These are phyloP conservation scores for Ceratocystis alfenasii DNA, from an alignment of 2,329 filamentous ascomycete species.

Conservation along the genomic window DNA sequence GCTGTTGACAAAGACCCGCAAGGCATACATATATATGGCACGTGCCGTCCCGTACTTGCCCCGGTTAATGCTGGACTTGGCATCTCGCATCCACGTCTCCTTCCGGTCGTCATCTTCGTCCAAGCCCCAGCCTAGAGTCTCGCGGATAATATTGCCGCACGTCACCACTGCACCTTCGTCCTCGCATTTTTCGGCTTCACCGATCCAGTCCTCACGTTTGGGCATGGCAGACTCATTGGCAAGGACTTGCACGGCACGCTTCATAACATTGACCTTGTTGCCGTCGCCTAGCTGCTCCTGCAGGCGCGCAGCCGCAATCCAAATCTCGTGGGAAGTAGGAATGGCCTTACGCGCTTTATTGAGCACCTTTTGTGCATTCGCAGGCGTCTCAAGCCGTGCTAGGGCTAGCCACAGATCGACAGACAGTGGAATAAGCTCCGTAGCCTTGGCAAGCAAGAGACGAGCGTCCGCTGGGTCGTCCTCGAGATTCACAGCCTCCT, in stretches of 20 bases:
- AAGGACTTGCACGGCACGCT: conserved; percentile 77
- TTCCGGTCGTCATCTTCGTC: conserved; percentile 96
- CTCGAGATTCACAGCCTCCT: conserved; percentile 89
- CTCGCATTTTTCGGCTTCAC: conserved; percentile 88
- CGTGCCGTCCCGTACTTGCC: conserved; percentile 81
- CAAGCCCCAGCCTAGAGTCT: conserved; percentile 83
- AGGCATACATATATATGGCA: conserved; percentile 83
- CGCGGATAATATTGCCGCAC: conserved; percentile 77
- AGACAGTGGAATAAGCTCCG: conserved; percentile 84
- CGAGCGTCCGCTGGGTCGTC: conserved; percentile 80
- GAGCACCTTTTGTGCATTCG: conserved; percentile 87
- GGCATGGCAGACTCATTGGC: conserved; percentile 91
- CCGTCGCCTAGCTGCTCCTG: conserved; percentile 78
- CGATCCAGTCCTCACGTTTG: conserved; percentile 93
- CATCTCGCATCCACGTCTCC: conserved; percentile 92
- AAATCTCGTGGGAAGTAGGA: conserved; percentile 87
- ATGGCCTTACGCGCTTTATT: conserved; percentile 91
- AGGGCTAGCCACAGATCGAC: conserved; percentile 92
- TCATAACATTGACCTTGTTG: conserved; percentile 81
- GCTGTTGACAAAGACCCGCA: conserved; percentile 80
- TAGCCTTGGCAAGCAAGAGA: conserved; percentile 83
- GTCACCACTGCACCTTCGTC: conserved; percentile 79
- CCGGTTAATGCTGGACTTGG: conserved; percentile 64
- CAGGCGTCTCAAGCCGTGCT: conserved; percentile 74
- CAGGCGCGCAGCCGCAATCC: conserved; percentile 84